These are phyloP conservation scores for Fusarium nurragi DNA, from an alignment of 2,329 filamentous ascomycete species.

Conservation along the genomic window DNA sequence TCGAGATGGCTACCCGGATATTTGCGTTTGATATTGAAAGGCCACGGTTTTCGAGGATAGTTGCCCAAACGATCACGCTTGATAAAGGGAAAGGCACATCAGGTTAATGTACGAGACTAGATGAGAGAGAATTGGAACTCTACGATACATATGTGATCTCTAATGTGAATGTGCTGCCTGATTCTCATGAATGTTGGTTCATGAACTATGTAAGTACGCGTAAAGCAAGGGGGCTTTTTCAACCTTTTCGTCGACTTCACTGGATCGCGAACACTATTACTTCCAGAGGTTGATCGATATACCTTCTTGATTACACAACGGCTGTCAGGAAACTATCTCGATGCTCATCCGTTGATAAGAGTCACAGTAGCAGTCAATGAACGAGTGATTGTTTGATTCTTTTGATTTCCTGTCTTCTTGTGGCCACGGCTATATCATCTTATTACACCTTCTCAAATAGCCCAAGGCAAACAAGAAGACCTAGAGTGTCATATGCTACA, in stretches of 20 bases:
- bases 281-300: too few relatives aligned
- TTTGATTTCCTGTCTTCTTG: neutral
- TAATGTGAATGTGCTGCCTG: neutral
- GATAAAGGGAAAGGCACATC: neutral
- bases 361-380: neutral
- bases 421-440: neutral
- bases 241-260: too few relatives aligned
- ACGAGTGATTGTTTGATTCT: neutral
- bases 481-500: too few relatives aligned
- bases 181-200: neutral
- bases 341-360: too few relatives aligned
- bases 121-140: neutral
- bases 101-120: neutral
- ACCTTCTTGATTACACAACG: neutral
- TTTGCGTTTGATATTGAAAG: neutral
- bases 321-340: too few relatives aligned
- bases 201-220: neutral
- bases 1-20: neutral
- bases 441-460: neutral
- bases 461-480: too few relatives aligned
- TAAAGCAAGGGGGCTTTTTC: too few relatives aligned
- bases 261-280: too few relatives aligned
- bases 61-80: neutral
- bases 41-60: neutral
- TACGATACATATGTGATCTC: neutral